These are phyloP conservation scores for Mycosphaerella sp. DNA, from an alignment of 2,329 filamentous ascomycete species.

Conservation along the genomic window DNA sequence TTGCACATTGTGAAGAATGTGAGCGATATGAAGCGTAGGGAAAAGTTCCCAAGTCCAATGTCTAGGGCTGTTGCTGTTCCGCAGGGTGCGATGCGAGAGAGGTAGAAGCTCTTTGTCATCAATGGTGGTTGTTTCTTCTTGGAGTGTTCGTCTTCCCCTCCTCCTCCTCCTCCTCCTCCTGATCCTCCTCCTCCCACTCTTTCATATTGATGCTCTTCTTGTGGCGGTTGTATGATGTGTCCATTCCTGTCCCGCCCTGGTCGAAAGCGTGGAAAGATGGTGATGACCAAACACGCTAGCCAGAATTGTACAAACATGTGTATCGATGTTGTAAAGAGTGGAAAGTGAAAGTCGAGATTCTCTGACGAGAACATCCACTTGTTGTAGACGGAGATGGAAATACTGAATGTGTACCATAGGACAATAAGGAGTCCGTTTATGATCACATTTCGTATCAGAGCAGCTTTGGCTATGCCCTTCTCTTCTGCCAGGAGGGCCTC, in stretches of 20 bases:
- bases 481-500: constrained; percentile 60
- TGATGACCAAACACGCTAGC: constrained; percentile 71
- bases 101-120: constrained; percentile 86
- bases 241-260: constrained; percentile 48
- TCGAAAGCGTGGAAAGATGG: constrained; percentile 73
- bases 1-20: constrained; percentile 99
- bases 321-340: constrained; percentile 87
- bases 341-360: constrained; percentile 84
- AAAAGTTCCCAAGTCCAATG: constrained; percentile 93
- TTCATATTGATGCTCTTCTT: constrained; percentile 12
- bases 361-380: constrained; percentile 98
- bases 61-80: constrained; percentile 89
- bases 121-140: constrained; percentile 47
- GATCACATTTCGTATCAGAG: constrained; percentile 60
- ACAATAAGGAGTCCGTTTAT: constrained; percentile 77
- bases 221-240: constrained; percentile 9
- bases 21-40: constrained; percentile 88
- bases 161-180: constrained; percentile 9
- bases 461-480: constrained; percentile 63
- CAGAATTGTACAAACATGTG: constrained; percentile 95
- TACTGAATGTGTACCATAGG: constrained; percentile 84
- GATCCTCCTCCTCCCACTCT: no score
- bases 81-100: constrained; percentile 86
- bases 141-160: constrained; percentile 10
- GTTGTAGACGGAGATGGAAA: constrained; percentile 97